A percentile compares a stretch with the other conserved stretches of the same genome.
These are phyloP conservation scores for Lumnitzera racemosa DNA, from an alignment of 345 rosid species.

Conservation along the genomic window DNA sequence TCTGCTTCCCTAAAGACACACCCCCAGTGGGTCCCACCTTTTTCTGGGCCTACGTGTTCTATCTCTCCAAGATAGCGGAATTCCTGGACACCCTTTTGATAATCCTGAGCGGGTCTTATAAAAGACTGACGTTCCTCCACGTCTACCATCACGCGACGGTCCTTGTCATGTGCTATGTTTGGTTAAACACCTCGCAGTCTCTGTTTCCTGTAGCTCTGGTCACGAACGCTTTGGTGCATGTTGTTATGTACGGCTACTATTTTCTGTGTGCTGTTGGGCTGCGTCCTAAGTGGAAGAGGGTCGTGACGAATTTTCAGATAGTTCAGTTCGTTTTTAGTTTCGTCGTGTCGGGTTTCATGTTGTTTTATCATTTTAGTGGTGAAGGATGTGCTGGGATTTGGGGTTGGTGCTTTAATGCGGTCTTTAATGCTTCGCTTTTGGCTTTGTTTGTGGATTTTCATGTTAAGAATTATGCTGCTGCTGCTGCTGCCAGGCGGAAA, in stretches of 20 bases:
- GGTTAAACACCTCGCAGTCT: slow-evolving; percentile 38
- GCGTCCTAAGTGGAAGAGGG: slow-evolving; percentile 57
- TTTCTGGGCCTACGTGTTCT: slow-evolving; percentile 64
- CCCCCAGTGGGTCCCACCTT: slow-evolving; percentile 46
- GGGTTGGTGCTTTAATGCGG: slow-evolving; percentile 52
- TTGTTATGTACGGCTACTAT: slow-evolving; percentile 57
- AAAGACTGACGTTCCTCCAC: slow-evolving; percentile 56
- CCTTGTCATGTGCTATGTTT: slow-evolving; percentile 49
- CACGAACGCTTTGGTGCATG: slow-evolving; percentile 48
- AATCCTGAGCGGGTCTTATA: slow-evolving; percentile 27
- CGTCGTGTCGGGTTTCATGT: slow-evolving; percentile 24
- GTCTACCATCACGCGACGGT: slow-evolving; percentile 66
- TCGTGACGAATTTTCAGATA: slow-evolving; percentile 56
- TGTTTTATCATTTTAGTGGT: slow-evolving; percentile 38
- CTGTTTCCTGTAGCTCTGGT: slow-evolving; percentile 45
- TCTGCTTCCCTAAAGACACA: slow-evolving; percentile 46
- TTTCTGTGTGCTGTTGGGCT: slow-evolving; percentile 34
- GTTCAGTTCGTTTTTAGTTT: slow-evolving; percentile 51
- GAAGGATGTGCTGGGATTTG: slow-evolving; percentile 51
- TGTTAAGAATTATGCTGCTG: slow-evolving; percentile 27
- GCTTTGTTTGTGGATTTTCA: slow-evolving; percentile 46
- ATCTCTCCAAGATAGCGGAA: slow-evolving; percentile 58
- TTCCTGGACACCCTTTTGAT: slow-evolving; percentile 53
- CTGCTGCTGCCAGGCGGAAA: neutral
- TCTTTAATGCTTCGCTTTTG: slow-evolving; percentile 43